Evolutionary conservation across 176 grass and related monocot species (phyloP).

Genomic region (Rhynchospora tenuis): DNA sequence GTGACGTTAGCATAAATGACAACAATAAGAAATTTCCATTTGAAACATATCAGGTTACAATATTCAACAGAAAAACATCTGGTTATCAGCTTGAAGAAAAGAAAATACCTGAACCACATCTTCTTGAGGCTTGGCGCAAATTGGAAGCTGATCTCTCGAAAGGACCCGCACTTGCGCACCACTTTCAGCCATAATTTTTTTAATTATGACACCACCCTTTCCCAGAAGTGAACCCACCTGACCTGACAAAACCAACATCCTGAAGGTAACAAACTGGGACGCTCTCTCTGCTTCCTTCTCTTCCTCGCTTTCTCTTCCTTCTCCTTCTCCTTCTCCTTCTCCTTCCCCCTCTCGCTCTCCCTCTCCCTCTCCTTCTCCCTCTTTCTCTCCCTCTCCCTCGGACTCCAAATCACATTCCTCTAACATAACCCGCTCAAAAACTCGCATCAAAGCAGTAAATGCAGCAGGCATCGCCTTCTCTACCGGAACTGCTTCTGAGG

Average conservation of each 20-base stretch:
- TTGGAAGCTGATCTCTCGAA: constrained; percentile 68
- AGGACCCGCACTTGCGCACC: constrained; percentile 67
- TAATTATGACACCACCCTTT: constrained; percentile 64
- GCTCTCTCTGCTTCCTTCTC: constrained; percentile 28
- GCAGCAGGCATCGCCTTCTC: constrained; percentile 41
- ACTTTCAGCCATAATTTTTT: constrained; percentile 70
- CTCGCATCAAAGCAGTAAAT: constrained; percentile 52
- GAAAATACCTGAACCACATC: constrained; percentile 70
- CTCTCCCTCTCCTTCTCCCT: constrained; percentile 42
- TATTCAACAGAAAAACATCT: constrained; percentile 5
- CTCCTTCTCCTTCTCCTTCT: constrained; percentile 42
- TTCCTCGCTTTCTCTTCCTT: constrained; percentile 20
- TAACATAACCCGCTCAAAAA: constrained; percentile 70
- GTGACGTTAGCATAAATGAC: too few relatives aligned
- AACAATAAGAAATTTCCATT: not conserved
- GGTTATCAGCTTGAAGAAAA: not conserved
- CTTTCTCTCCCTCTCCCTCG: not conserved
- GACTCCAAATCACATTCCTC: not conserved
- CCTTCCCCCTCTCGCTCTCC: constrained; percentile 27
- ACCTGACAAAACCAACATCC: constrained; percentile 66
- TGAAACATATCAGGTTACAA: constrained; percentile 1
- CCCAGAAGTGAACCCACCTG: constrained; percentile 90
- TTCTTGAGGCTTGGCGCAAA: constrained; percentile 59
- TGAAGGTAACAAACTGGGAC: constrained; percentile 44
- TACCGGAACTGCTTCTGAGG: not conserved